Evolutionary conservation across 176 grass and related monocot genomes (phyloP), one percentile per base, ranked within the genome.

Genomic region (Neostapfia colusana): DNA sequence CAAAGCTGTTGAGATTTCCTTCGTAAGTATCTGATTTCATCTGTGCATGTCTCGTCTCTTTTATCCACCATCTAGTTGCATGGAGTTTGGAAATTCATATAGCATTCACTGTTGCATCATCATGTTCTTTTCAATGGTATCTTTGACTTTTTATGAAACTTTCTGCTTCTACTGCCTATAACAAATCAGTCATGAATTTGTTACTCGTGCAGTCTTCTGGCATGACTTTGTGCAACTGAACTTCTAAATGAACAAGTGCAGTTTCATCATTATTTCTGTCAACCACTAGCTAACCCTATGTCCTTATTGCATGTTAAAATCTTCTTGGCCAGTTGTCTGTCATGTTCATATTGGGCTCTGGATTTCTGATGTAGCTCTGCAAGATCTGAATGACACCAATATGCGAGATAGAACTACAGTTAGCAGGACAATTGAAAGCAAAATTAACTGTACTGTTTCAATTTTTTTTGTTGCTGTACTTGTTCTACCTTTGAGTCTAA

Each of bases 1-100:
- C 91, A 75, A 93, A 91, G 80, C 79, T 99, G 63, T 79, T 95
- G 75, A 86, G 87, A 99, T 90, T 95, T 78, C 91, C 91, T 44
- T 88, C 87, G 91, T 95, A 88, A 99, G 95, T 92, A 63, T 50
- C 26, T 40, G 20, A 39, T 61, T 37, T 7, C 8, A 51, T 49
- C 48, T 58, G 48, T 60, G 45, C 48, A 72, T 84, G 23, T 11
- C 23, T 80, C 23, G 1, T 69, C 10, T 75, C 21, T 46, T 48
- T 71, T 79, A 27, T 79, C 15, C 16, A 1, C 14, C 8, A 2
- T 14, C 76, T 68, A 42, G 8, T 23, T 31, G 31, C 31, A 2
- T 25, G 3, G 3, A 71, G 56, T 42, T 15, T 84, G 24, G 3
- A 57, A 78, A 31, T 77, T 17, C 18, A 39, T 59, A 31, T 61